phyloP scores from a whole-genome alignment of 805 yeast genomes.

The Priceomyces haplophilus region DNA sequence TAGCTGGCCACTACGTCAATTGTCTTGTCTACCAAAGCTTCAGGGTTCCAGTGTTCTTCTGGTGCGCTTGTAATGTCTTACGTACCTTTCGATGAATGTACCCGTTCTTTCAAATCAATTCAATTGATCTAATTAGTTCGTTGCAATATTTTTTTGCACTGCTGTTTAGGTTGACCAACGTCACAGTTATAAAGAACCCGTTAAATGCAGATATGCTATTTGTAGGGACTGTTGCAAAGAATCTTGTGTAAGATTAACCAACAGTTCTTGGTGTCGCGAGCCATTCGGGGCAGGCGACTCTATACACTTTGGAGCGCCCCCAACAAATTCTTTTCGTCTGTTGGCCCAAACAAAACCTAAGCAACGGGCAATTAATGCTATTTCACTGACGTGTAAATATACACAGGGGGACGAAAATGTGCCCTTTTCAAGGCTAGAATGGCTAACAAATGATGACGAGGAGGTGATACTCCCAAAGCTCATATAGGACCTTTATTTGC shows the following conservation, averaged over 20 bases:
- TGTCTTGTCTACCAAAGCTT: too few relatives aligned
- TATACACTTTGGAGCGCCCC: conserved; percentile 3
- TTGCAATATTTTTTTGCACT: neutral
- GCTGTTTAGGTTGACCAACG: neutral
- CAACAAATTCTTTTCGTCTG: conserved; percentile 6
- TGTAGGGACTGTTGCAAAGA: conserved; percentile 2
- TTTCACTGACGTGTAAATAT: conserved; percentile 6
- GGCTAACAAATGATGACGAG: too few relatives aligned
- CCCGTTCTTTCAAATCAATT: neutral
- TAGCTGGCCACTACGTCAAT: too few relatives aligned
- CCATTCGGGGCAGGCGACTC: neutral
- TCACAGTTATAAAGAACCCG: neutral
- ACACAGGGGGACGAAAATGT: too few relatives aligned
- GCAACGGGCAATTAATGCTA: conserved; percentile 3
- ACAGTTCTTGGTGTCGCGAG: conserved; percentile 3
- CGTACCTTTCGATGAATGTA: neutral
- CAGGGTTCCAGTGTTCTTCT: too few relatives aligned
- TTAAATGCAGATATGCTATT: neutral
- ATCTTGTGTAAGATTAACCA: neutral
- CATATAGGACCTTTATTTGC: too few relatives aligned
- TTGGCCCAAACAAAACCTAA: conserved; percentile 9
- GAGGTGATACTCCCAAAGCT: too few relatives aligned
- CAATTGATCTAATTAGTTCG: neutral
- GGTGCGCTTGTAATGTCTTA: too few relatives aligned
- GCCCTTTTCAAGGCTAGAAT: too few relatives aligned